These are phyloP conservation scores for Ascochyta koolunga DNA, from an alignment of 2,329 filamentous ascomycete genomes.

Conservation along the genomic window DNA sequence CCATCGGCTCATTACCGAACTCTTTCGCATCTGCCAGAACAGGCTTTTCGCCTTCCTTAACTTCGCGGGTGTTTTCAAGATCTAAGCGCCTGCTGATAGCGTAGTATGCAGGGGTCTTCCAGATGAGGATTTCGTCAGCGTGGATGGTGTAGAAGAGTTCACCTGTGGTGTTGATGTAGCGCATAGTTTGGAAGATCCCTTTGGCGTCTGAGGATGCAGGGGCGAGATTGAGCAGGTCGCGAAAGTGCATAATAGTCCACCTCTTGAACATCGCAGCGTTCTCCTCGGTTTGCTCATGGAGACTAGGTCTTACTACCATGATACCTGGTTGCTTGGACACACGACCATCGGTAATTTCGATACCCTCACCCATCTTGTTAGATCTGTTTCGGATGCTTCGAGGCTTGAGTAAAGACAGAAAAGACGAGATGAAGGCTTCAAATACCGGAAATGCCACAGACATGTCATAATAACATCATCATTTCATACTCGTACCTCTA, in stretches of 20 bases:
- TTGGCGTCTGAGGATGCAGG: not conserved
- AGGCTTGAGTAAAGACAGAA: not conserved
- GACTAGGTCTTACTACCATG: conserved; percentile 22
- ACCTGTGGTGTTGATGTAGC: conserved; percentile 3
- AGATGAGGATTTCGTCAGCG: conserved; percentile 1
- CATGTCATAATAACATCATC: not conserved
- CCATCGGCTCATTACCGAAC: conserved; percentile 16
- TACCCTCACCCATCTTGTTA: conserved; percentile 1
- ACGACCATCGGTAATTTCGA: too few species aligned
- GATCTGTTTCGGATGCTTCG: not conserved
- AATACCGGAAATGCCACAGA: not conserved
- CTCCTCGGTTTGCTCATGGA: conserved; percentile 1
- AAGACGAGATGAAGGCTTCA: not conserved
- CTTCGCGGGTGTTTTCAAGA: conserved; percentile 19
- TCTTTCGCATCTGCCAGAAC: not conserved
- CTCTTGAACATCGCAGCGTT: conserved; percentile 16
- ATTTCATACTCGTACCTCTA: not conserved
- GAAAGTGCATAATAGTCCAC: conserved; percentile 31
- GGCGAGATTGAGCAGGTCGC: conserved; percentile 19
- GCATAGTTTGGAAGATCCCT: conserved; percentile 5
- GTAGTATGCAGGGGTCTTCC: conserved; percentile 12
- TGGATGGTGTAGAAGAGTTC: conserved; percentile 15
- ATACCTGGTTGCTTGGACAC: conserved; percentile 1
- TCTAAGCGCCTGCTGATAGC: conserved; percentile 14
- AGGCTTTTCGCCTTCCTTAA: conserved; percentile 12